Evolutionary conservation across 805 yeast genomes (phyloP).

Genomic region (Zygoascus biomembranicola): DNA sequence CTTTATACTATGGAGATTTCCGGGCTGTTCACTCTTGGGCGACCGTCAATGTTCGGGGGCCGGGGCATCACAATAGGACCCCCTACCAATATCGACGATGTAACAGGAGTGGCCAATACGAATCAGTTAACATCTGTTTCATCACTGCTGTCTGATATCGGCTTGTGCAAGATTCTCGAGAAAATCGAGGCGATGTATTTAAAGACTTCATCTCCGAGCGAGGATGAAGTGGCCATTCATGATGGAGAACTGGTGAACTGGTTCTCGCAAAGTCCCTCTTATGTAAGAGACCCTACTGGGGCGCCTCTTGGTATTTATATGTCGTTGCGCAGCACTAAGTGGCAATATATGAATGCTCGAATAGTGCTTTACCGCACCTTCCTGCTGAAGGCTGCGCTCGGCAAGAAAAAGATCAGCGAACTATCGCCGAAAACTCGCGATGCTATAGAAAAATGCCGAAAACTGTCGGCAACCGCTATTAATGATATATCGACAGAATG

Average conservation of each 20-base stretch:
- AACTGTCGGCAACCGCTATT: neutral
- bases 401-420: neutral
- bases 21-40: slow-evolving; percentile 1
- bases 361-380: neutral
- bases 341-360: slow-evolving; percentile 1
- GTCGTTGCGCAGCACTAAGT: neutral
- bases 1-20: neutral
- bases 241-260: neutral
- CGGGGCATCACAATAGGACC: neutral
- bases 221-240: neutral
- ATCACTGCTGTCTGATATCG: neutral
- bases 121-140: neutral
- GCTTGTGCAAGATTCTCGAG: neutral
- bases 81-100: neutral
- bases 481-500: neutral
- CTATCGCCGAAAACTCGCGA: neutral
- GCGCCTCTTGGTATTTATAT: neutral
- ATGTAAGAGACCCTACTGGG: neutral
- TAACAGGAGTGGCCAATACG: neutral
- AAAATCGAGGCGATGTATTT: neutral
- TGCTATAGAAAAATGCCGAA: neutral
- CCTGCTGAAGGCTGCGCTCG: neutral
- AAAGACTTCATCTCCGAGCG: neutral
- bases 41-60: neutral
- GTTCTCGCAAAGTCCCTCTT: neutral